Evolutionary conservation across 2,329 filamentous ascomycete genomes (phyloP).

Genomic region (Aspergillus viridinutans): DNA sequence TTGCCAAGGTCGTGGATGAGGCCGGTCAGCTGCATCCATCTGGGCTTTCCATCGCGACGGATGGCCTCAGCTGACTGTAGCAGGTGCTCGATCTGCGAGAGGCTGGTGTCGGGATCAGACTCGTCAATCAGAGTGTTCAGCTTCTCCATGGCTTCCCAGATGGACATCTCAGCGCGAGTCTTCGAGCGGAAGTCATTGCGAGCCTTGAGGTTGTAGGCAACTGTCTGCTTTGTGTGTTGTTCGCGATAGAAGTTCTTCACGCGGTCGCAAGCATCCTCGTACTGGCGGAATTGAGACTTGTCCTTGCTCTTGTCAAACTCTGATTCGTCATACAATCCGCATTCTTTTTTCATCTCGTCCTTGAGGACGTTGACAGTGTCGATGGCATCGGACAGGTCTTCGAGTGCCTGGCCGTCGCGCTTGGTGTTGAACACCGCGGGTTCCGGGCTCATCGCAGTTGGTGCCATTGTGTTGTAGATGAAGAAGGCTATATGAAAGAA

Average conservation of each 20-base stretch:
- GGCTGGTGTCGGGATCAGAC: slow-evolving; percentile 81
- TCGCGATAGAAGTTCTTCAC: slow-evolving; percentile 84
- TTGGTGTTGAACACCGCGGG: slow-evolving; percentile 34
- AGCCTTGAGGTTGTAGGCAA: slow-evolving; percentile 74
- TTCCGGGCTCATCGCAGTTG: slow-evolving; percentile 23
- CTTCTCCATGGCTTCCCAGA: slow-evolving; percentile 91
- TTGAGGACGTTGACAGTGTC: slow-evolving; percentile 60
- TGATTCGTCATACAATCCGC: slow-evolving; percentile 50
- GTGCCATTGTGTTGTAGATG: slow-evolving; percentile 24
- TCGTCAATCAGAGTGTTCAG: slow-evolving; percentile 88
- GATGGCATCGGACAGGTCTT: slow-evolving; percentile 56
- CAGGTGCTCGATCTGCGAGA: slow-evolving; percentile 85
- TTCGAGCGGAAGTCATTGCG: slow-evolving; percentile 66
- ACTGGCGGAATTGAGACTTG: slow-evolving; percentile 77
- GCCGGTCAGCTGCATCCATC: slow-evolving; percentile 47
- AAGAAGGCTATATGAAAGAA: neutral
- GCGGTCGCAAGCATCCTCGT: slow-evolving; percentile 74
- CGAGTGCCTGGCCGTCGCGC: slow-evolving; percentile 55
- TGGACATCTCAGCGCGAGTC: slow-evolving; percentile 69
- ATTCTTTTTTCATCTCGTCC: slow-evolving; percentile 48
- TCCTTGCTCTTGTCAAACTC: slow-evolving; percentile 72
- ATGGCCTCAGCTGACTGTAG: slow-evolving; percentile 87
- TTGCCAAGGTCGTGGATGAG: slow-evolving; percentile 47
- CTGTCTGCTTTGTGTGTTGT: slow-evolving; percentile 57
- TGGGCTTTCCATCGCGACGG: slow-evolving; percentile 61